phyloP scores from a whole-genome alignment of 2,329 filamentous ascomycete genomes.

The Hymenoscyphus linearis region DNA sequence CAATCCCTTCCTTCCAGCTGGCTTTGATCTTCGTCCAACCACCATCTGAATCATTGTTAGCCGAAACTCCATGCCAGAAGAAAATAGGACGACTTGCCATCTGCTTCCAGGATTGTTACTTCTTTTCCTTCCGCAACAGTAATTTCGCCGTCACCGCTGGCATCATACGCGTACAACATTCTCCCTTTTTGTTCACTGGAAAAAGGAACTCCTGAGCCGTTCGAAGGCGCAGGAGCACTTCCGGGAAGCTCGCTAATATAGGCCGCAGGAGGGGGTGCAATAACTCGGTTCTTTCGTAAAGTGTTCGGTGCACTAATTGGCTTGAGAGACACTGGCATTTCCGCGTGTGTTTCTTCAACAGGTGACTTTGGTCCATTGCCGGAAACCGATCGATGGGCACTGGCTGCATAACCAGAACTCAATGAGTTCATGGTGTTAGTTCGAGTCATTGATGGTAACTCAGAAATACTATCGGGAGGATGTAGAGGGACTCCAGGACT shows the following conservation, averaged over 20 bases:
- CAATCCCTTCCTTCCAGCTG: conserved; percentile 73
- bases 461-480: conserved; percentile 47
- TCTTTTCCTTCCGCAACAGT: conserved; percentile 74
- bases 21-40: conserved; percentile 86
- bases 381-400: conserved; percentile 70
- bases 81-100: conserved; percentile 58
- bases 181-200: conserved; percentile 63
- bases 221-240: conserved; percentile 33
- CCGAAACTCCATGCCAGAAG: conserved; percentile 16
- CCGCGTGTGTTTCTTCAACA: conserved; percentile 44
- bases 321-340: conserved; percentile 26
- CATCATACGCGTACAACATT: conserved; percentile 87
- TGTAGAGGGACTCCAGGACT: conserved; percentile 28
- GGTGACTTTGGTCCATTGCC: conserved; percentile 48
- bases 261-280: conserved; percentile 80
- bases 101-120: conserved; percentile 73
- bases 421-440: conserved; percentile 84
- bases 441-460: conserved; percentile 64
- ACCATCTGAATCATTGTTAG: conserved; percentile 58
- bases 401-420: conserved; percentile 81
- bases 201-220: conserved; percentile 34
- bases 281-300: conserved; percentile 60
- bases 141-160: conserved; percentile 74
- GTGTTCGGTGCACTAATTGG: conserved; percentile 21
- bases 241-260: conserved; percentile 68